Evolutionary conservation across 2,329 filamentous ascomycete species (phyloP), one percentile per base, ranked within the genome.

Genomic region (Pseudogymnoascus sp.): DNA sequence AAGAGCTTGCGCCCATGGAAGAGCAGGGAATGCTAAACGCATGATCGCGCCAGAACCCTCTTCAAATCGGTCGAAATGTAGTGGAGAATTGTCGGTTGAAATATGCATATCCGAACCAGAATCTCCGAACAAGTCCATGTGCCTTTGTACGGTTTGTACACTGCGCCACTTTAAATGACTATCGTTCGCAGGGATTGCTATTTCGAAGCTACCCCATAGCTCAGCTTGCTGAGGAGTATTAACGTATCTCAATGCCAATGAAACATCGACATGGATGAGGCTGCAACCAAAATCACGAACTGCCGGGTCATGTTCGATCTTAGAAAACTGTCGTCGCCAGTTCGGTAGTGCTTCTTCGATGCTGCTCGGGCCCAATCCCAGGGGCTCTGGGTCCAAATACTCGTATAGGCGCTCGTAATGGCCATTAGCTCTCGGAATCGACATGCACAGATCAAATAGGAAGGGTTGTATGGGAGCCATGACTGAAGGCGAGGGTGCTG

Each of bases 261-360:
- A 82, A 4, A 82, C 78, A 64, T 85, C 83, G 76, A 87, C 83
- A 73, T 87, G 83, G 64, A 87, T 75, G 36, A 86, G 79, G 65
- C 82, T 80, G 63, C 83, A 82, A 37, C 79, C 80, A 21, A 83
- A 77, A 33, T 82, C 78, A 8, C 78, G 74, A 6, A 78, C 72
- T 8, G 78, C 75, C 1, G 77, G 72, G 60, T 81, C 76, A 3
- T 80, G 77, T 65, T 80, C 77, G 64, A 87, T 78, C 60, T 79
- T 78, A 0, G 84, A 82, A 62, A 85, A 85, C 58, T 79, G 78
- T 60, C 78, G 77, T 64, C 84, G 80, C 85, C 84, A 87, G 62
- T 82, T 78, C 72, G 55, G 77, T 76, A 66, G 85, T 74, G 52
- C 82, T 78, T 79, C 78, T 13, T 33, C 48, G 7, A 55, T 55